Evolutionary conservation across 2,329 filamentous ascomycete genomes (phyloP), one percentile per base, ranked within the genome.

Genomic region (Rutstroemia sp.): DNA sequence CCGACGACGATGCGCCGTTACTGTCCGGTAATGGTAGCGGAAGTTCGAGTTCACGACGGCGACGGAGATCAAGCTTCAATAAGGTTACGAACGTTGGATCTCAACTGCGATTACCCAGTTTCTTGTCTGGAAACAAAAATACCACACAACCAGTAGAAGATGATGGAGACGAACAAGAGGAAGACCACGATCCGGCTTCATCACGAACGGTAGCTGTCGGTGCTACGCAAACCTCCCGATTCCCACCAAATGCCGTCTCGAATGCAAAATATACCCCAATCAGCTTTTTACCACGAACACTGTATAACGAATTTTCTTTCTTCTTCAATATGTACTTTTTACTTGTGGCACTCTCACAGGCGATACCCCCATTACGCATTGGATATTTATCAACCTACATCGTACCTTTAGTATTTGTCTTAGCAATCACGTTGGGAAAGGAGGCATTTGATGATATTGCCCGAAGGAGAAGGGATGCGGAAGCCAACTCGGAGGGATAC

Each of bases 321-420:
- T 99, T 99, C 75, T 96, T 99, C 79, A 99, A 99, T 79, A 89
- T 97, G 78, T 99, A 99, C 71, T 99, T 99, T 71, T 78, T 99
- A 56, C 83, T 97, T 25, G 94, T 99, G 50, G 95, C 94, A 6
- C 73, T 97, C 50, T 97, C 92, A 39, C 94, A 99, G 73, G 86
- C 90, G 45, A 92, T 99, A 67, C 92, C 91, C 4, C 82, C 88
- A 21, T 75, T 99, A 54, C 84, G 91, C 54, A 96, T 99, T 63
- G 94, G 94, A 56, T 97, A 96, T 71, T 80, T 99, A 59, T 89
- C 89, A 30, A 97, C 94, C 1, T 99, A 99, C 67, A 84, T 97
- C 70, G 92, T 89, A 19, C 94, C 94, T 1, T 73, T 99, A 60
- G 90, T 86, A 0, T 96, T 96, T 72, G 95, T 99, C 59, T 80